A percentile compares a stretch with the other conserved stretches of the same genome.
Evolutionary conservation across 2,329 filamentous ascomycete species (phyloP).

Genomic region (Paramyrothecium sp.): DNA sequence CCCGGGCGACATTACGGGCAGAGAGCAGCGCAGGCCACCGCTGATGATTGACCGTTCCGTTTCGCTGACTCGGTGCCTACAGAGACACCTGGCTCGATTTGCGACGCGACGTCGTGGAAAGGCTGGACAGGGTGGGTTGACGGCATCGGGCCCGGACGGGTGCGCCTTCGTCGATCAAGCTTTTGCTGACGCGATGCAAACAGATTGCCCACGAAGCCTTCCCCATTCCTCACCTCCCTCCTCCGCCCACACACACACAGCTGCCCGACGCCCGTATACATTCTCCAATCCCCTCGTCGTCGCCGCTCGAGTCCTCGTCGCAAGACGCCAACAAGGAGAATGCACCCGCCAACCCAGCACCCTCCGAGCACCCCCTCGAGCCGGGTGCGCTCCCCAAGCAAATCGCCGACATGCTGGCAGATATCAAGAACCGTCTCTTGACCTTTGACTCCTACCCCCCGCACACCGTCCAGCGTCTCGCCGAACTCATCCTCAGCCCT

Average conservation of each 20-base stretch:
- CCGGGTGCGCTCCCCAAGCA: conserved; percentile 59
- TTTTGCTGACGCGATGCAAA: conserved; percentile 4
- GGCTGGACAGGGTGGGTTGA: conserved; percentile 60
- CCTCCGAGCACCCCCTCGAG: conserved; percentile 26
- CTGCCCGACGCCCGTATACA: conserved; percentile 40
- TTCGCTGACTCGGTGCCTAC: conserved; percentile 26
- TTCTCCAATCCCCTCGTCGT: conserved; percentile 40
- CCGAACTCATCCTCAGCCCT: conserved; percentile 79
- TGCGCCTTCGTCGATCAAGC: conserved; percentile 6
- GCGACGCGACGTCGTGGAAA: conserved; percentile 62
- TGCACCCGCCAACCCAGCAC: conserved; percentile 41
- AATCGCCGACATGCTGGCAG: conserved; percentile 59
- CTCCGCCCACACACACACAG: conserved; percentile 37
- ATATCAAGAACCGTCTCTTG: conserved; percentile 60
- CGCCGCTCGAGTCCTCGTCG: conserved; percentile 44
- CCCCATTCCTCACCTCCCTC: conserved; percentile 62
- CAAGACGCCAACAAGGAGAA: conserved; percentile 71
- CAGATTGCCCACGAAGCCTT: conserved; percentile 78
- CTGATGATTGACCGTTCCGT: conserved; percentile 9
- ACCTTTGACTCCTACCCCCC: conserved; percentile 76
- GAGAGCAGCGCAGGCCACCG: conserved; percentile 1
- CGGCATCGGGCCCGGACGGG: conserved; percentile 1
- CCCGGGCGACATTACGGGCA: no score
- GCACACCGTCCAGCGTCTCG: conserved; percentile 88
- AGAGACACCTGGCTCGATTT: conserved; percentile 70